These are phyloP conservation scores for Aspergillus bridgeri DNA, from an alignment of 495 filamentous ascomycete species.

Conservation along the genomic window DNA sequence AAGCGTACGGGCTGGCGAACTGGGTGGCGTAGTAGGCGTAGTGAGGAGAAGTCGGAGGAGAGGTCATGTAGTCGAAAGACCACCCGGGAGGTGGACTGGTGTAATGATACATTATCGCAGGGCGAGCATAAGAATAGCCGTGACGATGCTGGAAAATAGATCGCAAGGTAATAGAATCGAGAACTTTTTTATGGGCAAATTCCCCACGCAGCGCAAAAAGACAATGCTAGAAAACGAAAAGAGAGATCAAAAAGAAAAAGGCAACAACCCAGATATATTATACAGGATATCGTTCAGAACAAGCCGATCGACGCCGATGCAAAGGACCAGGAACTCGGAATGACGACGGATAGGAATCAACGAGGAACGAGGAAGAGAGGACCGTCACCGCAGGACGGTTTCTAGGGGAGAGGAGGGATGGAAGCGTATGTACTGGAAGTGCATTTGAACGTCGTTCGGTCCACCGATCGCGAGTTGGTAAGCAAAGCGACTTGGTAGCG, in stretches of 20 bases:
- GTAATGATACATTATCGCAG: conserved; percentile 53
- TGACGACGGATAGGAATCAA: conserved; percentile 2
- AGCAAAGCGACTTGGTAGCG: conserved; percentile 8
- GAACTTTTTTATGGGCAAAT: conserved; percentile 10
- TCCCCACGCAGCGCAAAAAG: conserved; percentile 8
- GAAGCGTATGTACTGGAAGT: conserved; percentile 38
- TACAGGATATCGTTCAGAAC: conserved; percentile 49
- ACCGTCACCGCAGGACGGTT: conserved; percentile 48
- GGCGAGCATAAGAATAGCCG: conserved; percentile 30
- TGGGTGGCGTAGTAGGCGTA: conserved; percentile 47
- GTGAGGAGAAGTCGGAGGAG: conserved; percentile 49
- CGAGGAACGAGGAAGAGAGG: conserved; percentile 22
- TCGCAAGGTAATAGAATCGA: conserved; percentile 17
- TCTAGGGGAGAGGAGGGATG: conserved; percentile 45
- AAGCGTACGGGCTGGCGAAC: conserved; percentile 37
- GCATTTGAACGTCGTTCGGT: conserved; percentile 48
- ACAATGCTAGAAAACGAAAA: conserved; percentile 16
- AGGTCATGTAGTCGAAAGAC: conserved; percentile 49
- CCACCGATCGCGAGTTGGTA: conserved; percentile 15
- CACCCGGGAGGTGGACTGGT: conserved; percentile 47
- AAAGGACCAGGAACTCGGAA: conserved; percentile 23
- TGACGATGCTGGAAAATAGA: conserved; percentile 12
- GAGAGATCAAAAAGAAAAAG: conserved; percentile 22
- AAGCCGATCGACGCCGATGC: conserved; percentile 40
- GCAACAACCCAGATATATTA: conserved; percentile 41